Conservation (phyloP, 305 asterid genomes). For the Rubia occidens region DNA sequence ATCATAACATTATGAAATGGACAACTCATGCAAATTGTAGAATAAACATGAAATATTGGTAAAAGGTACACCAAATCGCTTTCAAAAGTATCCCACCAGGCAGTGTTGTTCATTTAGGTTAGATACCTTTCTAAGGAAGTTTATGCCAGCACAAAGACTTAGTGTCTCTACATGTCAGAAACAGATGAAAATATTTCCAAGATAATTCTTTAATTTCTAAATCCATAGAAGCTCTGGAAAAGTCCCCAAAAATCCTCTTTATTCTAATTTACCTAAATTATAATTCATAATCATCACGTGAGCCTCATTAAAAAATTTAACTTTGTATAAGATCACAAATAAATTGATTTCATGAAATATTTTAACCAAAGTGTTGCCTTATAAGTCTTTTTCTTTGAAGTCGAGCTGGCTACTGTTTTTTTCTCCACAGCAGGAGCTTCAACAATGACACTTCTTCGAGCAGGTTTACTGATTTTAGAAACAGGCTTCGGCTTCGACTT, state of each 20-base stretch:
- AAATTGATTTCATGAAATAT: background rate
- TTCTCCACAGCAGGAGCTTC: conserved; percentile 47
- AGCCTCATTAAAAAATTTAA: background rate
- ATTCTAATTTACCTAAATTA: background rate
- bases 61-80: background rate
- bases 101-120: background rate
- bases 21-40: background rate
- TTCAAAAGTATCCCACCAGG: background rate
- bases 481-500: conserved; percentile 31
- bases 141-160: background rate
- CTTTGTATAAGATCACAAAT: background rate
- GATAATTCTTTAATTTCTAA: background rate
- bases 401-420: conserved; percentile 36
- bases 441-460: conserved; percentile 55
- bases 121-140: background rate
- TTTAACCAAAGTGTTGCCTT: conserved; percentile 36
- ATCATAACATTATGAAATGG: background rate
- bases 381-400: conserved; percentile 55
- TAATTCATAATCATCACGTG: background rate
- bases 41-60: background rate
- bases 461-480: conserved; percentile 51
- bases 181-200: background rate
- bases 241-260: background rate
- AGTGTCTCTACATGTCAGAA: background rate
- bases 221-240: background rate